Base-by-base conservation (phyloP, 2,329 filamentous ascomycete species). In the Leptographium wingfieldii region DNA sequence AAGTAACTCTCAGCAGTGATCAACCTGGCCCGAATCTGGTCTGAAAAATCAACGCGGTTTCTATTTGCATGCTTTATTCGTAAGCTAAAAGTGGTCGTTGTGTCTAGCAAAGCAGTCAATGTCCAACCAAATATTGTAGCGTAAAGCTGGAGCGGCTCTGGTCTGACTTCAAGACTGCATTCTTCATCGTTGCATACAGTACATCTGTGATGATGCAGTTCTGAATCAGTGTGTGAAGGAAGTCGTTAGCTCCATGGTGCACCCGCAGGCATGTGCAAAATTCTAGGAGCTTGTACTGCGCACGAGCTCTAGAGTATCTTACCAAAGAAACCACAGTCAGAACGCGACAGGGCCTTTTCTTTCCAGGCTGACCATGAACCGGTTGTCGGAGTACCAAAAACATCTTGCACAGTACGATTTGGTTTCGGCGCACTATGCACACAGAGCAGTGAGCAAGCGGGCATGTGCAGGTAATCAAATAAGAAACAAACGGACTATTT, bases 341-440 rank as follows among this genome's bases (percentile, higher is more conserved):
- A 65, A 57, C 0, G 64, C 63, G 1, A 62, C 46, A 0, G 64
- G 61, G 22, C 64, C 63, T n/a, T 59, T 63, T 1, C 35, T 38
- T 5, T 31, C 22, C 12, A 62, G n/a, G 3, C 56, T 54, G 5
- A n/a, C 49, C 6, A 52, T 55, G 22, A 65, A 60, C 0, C n/a
- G 9, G 9, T 3, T 25, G 10, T 59, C 69, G 0, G 76, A 72
- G n/a, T 73, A 79, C 3, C 69, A 71, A 27, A 46, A 60, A 64
- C 77, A 80, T 65, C 64, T 71, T 14, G 66, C 70, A 67, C 77
- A 80, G 5, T 69, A 63, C 1, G 77, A 76, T 59, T 72, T 77
- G 38, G 38, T 56, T 66, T 79, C 76, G 49, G 79, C 77, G 49
- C 77, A 80, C 76, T 79, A 60, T 5, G 3, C 1, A 49, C 56